A percentile compares a stretch with the other conserved stretches of the same genome.
Evolutionary conservation across 805 yeast species (phyloP).

Genomic region (Lipomyces yamanashiensis): DNA sequence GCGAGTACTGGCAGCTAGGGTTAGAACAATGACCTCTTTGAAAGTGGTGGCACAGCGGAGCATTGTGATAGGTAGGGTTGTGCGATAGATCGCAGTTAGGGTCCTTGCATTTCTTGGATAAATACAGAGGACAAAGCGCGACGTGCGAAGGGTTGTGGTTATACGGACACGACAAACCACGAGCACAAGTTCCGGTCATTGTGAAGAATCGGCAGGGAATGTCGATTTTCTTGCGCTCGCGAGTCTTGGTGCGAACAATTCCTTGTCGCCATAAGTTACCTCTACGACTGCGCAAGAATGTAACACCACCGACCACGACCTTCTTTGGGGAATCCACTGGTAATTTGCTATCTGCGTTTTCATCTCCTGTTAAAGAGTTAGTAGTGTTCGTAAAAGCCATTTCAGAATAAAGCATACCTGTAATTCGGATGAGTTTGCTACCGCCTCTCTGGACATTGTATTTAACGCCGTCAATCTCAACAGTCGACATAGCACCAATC

Average conservation of each 20-base stretch:
- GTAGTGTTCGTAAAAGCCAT: background rate
- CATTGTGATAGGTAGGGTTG: conserved; percentile 60
- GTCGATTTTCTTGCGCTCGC: conserved; percentile 28
- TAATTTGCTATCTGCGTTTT: conserved; percentile 7
- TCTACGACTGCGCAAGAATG: conserved; percentile 39
- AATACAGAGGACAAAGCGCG: conserved; percentile 58
- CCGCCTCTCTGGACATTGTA: conserved; percentile 37
- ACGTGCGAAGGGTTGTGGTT: conserved; percentile 57
- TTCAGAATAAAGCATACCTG: conserved; percentile 8
- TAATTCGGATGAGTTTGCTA: conserved; percentile 37
- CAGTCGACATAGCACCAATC: conserved; percentile 15
- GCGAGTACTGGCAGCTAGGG: conserved; percentile 56
- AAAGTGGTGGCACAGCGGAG: conserved; percentile 62
- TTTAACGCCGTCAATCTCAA: conserved; percentile 40
- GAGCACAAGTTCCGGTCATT: conserved; percentile 54
- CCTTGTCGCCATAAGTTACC: conserved; percentile 35
- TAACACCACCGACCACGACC: conserved; percentile 39
- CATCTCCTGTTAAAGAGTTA: background rate
- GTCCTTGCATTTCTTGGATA: conserved; percentile 55
- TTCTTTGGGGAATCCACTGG: conserved; percentile 35
- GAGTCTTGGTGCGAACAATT: conserved; percentile 25
- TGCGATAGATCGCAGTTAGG: conserved; percentile 61
- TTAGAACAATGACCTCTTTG: conserved; percentile 56
- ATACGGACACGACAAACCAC: conserved; percentile 58
- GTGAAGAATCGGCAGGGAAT: conserved; percentile 43